Conservation (phyloP, 306 rosid species). For the Quercus robur region DNA sequence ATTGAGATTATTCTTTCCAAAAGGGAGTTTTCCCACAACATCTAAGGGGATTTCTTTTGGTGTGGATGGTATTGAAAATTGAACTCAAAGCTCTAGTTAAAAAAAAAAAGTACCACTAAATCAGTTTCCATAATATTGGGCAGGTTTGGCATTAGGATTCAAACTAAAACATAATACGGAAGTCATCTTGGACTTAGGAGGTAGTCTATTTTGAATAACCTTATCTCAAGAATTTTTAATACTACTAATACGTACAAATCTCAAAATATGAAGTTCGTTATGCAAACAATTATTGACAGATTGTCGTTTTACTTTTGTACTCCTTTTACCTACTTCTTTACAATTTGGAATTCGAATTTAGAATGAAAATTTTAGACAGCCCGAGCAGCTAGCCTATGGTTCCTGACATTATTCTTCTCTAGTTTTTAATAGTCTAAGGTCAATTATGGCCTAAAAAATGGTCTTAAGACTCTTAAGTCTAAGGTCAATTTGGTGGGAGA, state of each 20-base stretch:
- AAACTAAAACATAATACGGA: too few species aligned
- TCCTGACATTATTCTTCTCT: not conserved
- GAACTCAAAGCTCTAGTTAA: too few species aligned
- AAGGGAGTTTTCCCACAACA: too few species aligned
- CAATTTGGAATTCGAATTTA: not conserved
- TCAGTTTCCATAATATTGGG: too few species aligned
- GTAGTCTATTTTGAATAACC: not conserved
- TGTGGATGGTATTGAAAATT: too few species aligned
- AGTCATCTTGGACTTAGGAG: too few species aligned
- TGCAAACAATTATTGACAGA: not conserved
- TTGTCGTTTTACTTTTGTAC: not conserved
- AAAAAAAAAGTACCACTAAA: too few species aligned
- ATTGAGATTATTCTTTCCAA: too few species aligned
- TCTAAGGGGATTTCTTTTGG: too few species aligned
- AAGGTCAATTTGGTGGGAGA: conserved; percentile 17
- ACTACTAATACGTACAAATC: not conserved
- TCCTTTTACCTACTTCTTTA: not conserved
- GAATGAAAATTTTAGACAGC: not conserved
- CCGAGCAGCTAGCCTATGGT: not conserved
- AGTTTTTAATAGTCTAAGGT: not conserved
- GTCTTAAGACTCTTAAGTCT: too few species aligned
- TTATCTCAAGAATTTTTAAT: not conserved
- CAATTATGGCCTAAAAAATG: conserved; percentile 1
- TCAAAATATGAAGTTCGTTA: not conserved
- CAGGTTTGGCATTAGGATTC: too few species aligned